These are phyloP conservation scores for Allomyces arbusculus DNA, from an alignment of 192 early-diverging fungal species.

Conservation along the genomic window DNA sequence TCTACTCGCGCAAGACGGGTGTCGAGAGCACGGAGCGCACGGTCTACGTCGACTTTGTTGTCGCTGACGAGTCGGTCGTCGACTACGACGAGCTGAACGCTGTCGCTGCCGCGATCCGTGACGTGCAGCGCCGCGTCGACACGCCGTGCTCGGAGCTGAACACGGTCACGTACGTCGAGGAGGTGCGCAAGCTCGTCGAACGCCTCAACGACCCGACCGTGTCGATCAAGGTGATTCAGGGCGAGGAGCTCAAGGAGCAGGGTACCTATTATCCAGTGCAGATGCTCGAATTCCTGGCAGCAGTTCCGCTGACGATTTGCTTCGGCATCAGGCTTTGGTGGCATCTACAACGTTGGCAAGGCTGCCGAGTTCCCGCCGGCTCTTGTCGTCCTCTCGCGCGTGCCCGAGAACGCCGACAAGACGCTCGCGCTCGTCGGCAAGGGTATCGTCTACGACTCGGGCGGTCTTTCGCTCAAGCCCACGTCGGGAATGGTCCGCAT, in stretches of 20 bases:
- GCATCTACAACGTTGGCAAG: slow-evolving; percentile 28
- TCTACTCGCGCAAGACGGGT: slow-evolving; percentile 11
- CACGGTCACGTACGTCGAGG: slow-evolving; percentile 16
- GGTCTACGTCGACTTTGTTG: background rate
- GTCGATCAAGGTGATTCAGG: slow-evolving; percentile 18
- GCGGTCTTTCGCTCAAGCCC: slow-evolving; percentile 23
- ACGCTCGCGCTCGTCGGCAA: slow-evolving; percentile 31
- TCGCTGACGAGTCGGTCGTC: slow-evolving; percentile 1
- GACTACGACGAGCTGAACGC: background rate
- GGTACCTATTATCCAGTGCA: slow-evolving; percentile 3
- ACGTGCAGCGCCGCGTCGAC: slow-evolving; percentile 18
- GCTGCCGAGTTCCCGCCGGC: slow-evolving; percentile 18
- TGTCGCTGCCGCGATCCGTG: slow-evolving; percentile 10
- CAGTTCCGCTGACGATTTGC: background rate
- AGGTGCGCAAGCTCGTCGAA: slow-evolving; percentile 7
- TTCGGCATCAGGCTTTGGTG: slow-evolving; percentile 7
- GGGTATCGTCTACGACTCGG: slow-evolving; percentile 35
- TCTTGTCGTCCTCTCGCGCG: slow-evolving; percentile 19
- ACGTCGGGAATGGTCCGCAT: slow-evolving; percentile 10
- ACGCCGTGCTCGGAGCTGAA: slow-evolving; percentile 22
- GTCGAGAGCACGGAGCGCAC: background rate
- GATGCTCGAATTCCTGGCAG: no score
- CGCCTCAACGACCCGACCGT: background rate
- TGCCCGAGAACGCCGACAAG: slow-evolving; percentile 11
- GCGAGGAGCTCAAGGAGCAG: slow-evolving; percentile 18